A percentile compares a stretch with the other conserved stretches of the same genome.
phyloP scores from a whole-genome alignment of 352 stramenopile genomes.

The Globisporangium recalcitrans region DNA sequence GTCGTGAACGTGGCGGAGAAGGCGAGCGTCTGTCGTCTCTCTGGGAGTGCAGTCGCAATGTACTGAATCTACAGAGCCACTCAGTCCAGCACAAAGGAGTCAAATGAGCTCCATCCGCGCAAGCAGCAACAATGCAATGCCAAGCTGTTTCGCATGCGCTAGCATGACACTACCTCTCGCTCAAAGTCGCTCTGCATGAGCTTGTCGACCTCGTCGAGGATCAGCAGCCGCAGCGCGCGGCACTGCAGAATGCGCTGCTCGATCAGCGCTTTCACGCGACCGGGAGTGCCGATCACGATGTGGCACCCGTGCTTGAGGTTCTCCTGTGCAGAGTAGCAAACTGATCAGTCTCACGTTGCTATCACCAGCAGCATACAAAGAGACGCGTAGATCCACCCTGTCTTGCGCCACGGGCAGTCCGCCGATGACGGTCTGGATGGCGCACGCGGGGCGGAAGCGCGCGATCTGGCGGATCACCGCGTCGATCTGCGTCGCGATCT shows the following conservation, averaged over 20 bases:
- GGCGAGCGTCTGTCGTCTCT: slow-evolving; percentile 65
- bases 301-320: slow-evolving; percentile 44
- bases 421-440: slow-evolving; percentile 53
- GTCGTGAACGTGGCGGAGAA: slow-evolving; percentile 80
- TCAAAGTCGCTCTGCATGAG: slow-evolving; percentile 61
- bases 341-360: neutral
- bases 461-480: slow-evolving; percentile 52
- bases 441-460: slow-evolving; percentile 28
- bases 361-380: neutral
- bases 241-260: slow-evolving; percentile 45
- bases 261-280: slow-evolving; percentile 65
- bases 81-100: neutral
- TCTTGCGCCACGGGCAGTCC: slow-evolving; percentile 57
- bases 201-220: slow-evolving; percentile 84
- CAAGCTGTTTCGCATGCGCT: neutral
- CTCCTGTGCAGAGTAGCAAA: slow-evolving; percentile 1
- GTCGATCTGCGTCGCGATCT: slow-evolving; percentile 78
- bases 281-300: slow-evolving; percentile 68
- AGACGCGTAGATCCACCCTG: slow-evolving; percentile 25
- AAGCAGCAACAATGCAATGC: neutral
- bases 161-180: no score
- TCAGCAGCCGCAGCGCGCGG: slow-evolving; percentile 48
- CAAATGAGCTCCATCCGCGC: neutral
- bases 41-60: slow-evolving; percentile 47
- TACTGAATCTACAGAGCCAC: slow-evolving; percentile 39